phyloP scores from a whole-genome alignment of 2,329 filamentous ascomycete genomes.

The Neurospora sp. region DNA sequence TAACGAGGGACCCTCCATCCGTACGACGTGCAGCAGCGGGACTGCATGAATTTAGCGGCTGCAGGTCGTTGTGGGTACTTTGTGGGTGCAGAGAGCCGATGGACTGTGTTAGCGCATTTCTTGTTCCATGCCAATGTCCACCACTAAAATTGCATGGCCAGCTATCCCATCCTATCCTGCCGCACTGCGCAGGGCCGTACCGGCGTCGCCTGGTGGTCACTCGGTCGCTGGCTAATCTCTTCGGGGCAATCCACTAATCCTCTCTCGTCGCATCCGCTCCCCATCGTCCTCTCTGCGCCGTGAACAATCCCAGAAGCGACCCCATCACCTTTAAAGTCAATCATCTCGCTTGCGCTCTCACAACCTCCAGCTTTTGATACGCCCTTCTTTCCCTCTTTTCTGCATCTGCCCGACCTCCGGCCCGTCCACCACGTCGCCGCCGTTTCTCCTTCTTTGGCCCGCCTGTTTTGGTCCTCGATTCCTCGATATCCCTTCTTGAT shows the following conservation, averaged over 20 bases:
- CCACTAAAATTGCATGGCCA: background rate
- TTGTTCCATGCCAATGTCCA: background rate
- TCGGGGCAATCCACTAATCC: slow-evolving; percentile 31
- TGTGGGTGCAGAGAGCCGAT: slow-evolving; percentile 8
- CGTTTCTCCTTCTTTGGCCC: slow-evolving; percentile 11
- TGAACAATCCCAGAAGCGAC: slow-evolving; percentile 24
- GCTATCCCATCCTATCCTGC: slow-evolving; percentile 22
- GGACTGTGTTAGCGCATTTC: slow-evolving; percentile 10
- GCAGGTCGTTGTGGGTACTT: slow-evolving; percentile 5
- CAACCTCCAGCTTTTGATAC: slow-evolving; percentile 36
- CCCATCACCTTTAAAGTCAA: slow-evolving; percentile 34
- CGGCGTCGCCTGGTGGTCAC: slow-evolving; percentile 4
- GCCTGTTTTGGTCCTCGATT: slow-evolving; percentile 11
- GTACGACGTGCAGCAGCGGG: slow-evolving; percentile 8
- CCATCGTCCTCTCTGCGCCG: slow-evolving; percentile 14
- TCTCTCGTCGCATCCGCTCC: slow-evolving; percentile 13
- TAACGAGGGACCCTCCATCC: background rate
- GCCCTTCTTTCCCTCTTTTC: slow-evolving; percentile 20
- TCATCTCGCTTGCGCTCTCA: slow-evolving; percentile 44
- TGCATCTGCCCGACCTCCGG: slow-evolving; percentile 17
- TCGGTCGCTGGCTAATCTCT: slow-evolving; percentile 31
- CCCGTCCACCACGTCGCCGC: slow-evolving; percentile 10
- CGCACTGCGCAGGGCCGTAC: slow-evolving; percentile 3
- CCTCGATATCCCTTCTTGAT: slow-evolving; percentile 10
- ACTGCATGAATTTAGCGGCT: slow-evolving; percentile 11